Percentiles rank a stretch among this genome's conserved stretches.
phyloP scores from a whole-genome alignment of 164 flowering plant species.

The Macadamia tetraphylla region DNA sequence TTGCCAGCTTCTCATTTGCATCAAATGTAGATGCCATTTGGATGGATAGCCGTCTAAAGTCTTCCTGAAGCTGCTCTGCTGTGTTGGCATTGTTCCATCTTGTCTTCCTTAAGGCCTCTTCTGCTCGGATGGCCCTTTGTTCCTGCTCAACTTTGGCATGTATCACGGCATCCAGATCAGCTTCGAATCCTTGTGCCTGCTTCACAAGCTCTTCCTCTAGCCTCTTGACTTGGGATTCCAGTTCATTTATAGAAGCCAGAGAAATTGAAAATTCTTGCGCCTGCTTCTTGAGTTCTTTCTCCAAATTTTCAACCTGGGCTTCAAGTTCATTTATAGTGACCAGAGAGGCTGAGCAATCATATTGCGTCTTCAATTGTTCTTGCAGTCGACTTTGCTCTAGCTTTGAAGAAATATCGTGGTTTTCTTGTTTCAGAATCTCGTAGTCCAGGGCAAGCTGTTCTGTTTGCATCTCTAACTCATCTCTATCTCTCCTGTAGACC shows the following conservation, averaged over 20 bases:
- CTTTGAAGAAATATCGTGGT: slow-evolving; percentile 53
- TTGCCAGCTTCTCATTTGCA: slow-evolving; percentile 74
- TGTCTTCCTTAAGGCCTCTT: slow-evolving; percentile 61
- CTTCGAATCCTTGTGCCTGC: slow-evolving; percentile 57
- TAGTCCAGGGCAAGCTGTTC: slow-evolving; percentile 75
- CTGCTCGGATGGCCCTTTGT: slow-evolving; percentile 83
- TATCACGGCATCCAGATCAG: slow-evolving; percentile 55
- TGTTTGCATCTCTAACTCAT: slow-evolving; percentile 67
- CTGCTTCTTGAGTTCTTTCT: slow-evolving; percentile 42
- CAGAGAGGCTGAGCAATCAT: slow-evolving; percentile 50
- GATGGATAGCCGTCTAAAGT: slow-evolving; percentile 58
- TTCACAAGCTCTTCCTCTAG: slow-evolving; percentile 66
- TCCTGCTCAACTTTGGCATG: slow-evolving; percentile 81
- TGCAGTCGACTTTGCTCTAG: slow-evolving; percentile 63
- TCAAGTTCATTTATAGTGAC: slow-evolving; percentile 42
- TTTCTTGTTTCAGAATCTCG: slow-evolving; percentile 77
- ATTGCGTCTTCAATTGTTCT: slow-evolving; percentile 64
- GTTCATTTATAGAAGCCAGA: slow-evolving; percentile 42
- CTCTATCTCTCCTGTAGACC: slow-evolving; percentile 59
- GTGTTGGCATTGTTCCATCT: slow-evolving; percentile 66
- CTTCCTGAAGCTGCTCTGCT: slow-evolving; percentile 84
- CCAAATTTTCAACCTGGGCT: slow-evolving; percentile 42
- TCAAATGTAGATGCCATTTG: slow-evolving; percentile 84
- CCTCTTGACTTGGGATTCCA: slow-evolving; percentile 42
- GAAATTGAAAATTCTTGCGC: slow-evolving; percentile 39